phyloP scores from a whole-genome alignment of 345 rosid genomes.

The Garcia nutans region DNA sequence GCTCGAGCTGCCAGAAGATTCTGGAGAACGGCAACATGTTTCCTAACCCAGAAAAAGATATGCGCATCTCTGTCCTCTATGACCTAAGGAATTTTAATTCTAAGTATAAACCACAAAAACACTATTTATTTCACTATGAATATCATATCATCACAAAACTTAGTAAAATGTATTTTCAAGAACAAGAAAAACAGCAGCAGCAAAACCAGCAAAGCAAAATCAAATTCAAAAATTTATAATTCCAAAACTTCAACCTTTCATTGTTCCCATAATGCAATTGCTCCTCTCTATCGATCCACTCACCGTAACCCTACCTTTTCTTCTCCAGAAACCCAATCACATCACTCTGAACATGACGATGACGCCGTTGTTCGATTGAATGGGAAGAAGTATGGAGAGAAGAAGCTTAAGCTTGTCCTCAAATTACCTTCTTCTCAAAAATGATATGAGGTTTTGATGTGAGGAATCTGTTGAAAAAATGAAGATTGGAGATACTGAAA shows the following conservation, averaged over 20 bases:
- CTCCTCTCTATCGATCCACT: conserved; percentile 48
- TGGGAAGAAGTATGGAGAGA: conserved; percentile 10
- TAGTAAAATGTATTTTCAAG: background rate
- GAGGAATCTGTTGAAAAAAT: conserved; percentile 75
- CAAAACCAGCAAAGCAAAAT: background rate
- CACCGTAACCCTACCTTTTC: conserved; percentile 34
- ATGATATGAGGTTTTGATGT: conserved; percentile 78
- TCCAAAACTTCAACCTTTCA: conserved; percentile 25
- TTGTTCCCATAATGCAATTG: conserved; percentile 34
- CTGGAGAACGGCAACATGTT: too few relatives aligned
- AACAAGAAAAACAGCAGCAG: background rate
- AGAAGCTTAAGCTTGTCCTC: conserved; percentile 23
- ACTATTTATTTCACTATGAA: too few relatives aligned
- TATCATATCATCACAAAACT: too few relatives aligned
- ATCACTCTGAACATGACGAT: background rate
- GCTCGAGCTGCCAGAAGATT: conserved; percentile 70
- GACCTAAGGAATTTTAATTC: too few relatives aligned
- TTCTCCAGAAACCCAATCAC: background rate
- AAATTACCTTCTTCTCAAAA: conserved; percentile 37
- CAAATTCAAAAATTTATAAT: conserved; percentile 2
- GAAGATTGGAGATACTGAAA: conserved; percentile 82
- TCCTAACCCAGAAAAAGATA: too few relatives aligned
- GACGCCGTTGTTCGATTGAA: conserved; percentile 8
- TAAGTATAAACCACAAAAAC: too few relatives aligned
- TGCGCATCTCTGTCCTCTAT: background rate